These are phyloP conservation scores for Collybia sordida DNA, from an alignment of 768 basidiomycete species.

Conservation along the genomic window DNA sequence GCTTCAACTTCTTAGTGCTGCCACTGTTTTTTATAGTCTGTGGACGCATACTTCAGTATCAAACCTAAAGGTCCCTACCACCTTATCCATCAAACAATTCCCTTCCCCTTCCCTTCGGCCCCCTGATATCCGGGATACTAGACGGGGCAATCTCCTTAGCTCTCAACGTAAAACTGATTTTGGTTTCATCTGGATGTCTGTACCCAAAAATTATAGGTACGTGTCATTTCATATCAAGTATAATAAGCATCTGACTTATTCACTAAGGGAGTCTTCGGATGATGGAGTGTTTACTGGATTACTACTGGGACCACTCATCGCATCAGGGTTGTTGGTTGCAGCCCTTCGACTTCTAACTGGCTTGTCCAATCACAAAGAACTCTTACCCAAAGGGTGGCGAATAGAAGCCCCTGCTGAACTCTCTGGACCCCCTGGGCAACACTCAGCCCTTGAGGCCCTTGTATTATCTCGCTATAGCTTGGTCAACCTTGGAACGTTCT, in stretches of 20 bases:
- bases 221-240: background rate
- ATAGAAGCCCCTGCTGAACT: slow-evolving; percentile 73
- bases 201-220: slow-evolving; percentile 83
- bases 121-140: slow-evolving; percentile 46
- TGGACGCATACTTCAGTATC: slow-evolving; percentile 56
- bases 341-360: slow-evolving; percentile 36
- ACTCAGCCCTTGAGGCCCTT: slow-evolving; percentile 53
- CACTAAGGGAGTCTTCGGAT: slow-evolving; percentile 68
- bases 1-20: slow-evolving; percentile 51
- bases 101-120: slow-evolving; percentile 41
- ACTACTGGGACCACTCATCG: slow-evolving; percentile 80
- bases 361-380: slow-evolving; percentile 21
- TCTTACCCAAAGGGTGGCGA: slow-evolving; percentile 66
- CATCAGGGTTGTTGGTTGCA: slow-evolving; percentile 63
- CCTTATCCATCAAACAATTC: slow-evolving; percentile 8
- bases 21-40: slow-evolving; percentile 58
- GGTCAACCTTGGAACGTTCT: slow-evolving; percentile 78
- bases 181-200: slow-evolving; percentile 87
- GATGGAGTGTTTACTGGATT: slow-evolving; percentile 86
- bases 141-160: slow-evolving; percentile 29
- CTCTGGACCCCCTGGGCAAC: slow-evolving; percentile 34
- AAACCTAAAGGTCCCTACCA: slow-evolving; percentile 14
- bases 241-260: slow-evolving; percentile 5
- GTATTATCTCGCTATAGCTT: slow-evolving; percentile 72
- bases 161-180: slow-evolving; percentile 48